Evolutionary conservation across 176 grass and related monocot species (phyloP).

Genomic region (Dendrocalamus sinicus): DNA sequence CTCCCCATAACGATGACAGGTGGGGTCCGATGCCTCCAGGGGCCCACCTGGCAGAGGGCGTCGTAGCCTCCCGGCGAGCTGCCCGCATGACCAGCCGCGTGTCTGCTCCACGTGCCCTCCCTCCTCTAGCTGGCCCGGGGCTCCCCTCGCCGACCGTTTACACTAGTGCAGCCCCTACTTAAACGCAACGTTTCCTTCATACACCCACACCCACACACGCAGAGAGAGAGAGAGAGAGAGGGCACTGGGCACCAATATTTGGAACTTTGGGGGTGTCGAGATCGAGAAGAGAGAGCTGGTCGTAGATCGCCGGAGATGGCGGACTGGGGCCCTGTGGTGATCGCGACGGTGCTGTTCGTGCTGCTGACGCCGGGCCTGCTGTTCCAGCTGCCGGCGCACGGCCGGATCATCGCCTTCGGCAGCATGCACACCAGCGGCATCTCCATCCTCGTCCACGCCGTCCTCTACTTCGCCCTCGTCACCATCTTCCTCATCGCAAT

Average conservation of each 20-base stretch:
- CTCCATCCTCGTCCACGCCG: constrained; percentile 67
- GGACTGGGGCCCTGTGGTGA: constrained; percentile 75
- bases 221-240: too few species aligned
- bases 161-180: not conserved
- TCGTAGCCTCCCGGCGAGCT: not conserved
- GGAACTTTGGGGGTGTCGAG: not conserved
- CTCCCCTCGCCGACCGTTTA: not conserved
- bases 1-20: not conserved
- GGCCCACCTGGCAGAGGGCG: not conserved
- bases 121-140: not conserved
- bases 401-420: constrained; percentile 68
- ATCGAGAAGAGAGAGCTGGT: not conserved
- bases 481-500: constrained; percentile 77
- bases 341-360: constrained; percentile 74
- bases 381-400: constrained; percentile 61
- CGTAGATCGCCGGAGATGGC: constrained; percentile 32
- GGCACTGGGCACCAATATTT: not conserved
- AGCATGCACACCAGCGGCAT: constrained; percentile 69
- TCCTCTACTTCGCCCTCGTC: constrained; percentile 72
- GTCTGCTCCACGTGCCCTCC: not conserved
- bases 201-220: not conserved
- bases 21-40: not conserved
- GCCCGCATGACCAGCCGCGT: not conserved
- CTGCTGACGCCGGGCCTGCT: constrained; percentile 70
- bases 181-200: not conserved